Evolutionary conservation across 495 filamentous ascomycete genomes (phyloP), one percentile per base, ranked within the genome.

Genomic region (Lepidopterella palustris): DNA sequence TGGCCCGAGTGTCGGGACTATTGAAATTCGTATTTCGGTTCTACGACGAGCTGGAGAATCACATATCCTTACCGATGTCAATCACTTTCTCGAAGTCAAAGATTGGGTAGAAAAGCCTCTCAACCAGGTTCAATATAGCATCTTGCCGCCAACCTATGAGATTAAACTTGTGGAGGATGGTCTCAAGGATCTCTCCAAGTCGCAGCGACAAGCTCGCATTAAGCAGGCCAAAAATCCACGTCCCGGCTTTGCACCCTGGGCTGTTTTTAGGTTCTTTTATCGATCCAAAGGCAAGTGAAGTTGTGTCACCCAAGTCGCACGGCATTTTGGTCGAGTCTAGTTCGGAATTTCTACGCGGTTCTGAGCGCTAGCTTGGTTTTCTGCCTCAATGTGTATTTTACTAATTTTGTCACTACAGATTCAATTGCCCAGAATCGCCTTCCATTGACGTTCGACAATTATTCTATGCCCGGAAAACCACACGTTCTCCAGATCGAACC

Each of bases 211-310:
- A 8, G 23, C 20, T 24, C 45, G 35, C 11, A 39, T 53, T 20
- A 57, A 25, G 27, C 20, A 57, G 3, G 28, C 8, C 10, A 35
- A 58, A 47, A 18, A 2, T 8, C 25, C 24, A 32, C 55, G 63
- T 2, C 63, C 63, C n/a, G 63, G 59, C 10, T 27, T 29, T 5
- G 42, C 54, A 32, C 49, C 42, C 0, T 66, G 59, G 63, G 59
- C 59, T 31, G 32, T 57, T n/a, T 62, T 66, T 47, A 55, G 56
- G 6, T 66, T 62, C 56, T 45, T 62, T 48, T 66, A 62, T 31
- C 55, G 63, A 2, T 49, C 8, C 23, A 47, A 47, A 29, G n/a
- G 62, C 61, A 27, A n/a, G 62, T 53, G 20, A n/a, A 11, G 6
- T 5, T 1, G 9, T 27, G 2, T 11, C 6, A 50, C 23, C 8